Conservation (phyloP, 2,329 filamentous ascomycete species). For the Apiospora malaysiana region DNA sequence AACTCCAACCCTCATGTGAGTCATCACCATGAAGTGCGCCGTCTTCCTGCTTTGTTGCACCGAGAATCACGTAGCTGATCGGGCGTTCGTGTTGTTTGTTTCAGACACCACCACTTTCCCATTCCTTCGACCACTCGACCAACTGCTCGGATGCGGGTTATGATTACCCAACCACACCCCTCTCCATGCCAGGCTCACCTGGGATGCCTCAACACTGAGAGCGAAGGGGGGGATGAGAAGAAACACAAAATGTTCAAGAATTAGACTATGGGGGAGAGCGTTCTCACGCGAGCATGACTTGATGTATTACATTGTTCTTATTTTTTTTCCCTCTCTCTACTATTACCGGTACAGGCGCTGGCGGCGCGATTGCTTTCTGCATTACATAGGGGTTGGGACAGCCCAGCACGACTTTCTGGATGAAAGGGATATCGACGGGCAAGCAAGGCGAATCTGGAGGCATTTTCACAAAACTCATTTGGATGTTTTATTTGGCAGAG, state of each 20-base stretch:
- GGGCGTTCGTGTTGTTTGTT: constrained; percentile 36
- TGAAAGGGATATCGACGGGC: constrained; percentile 10
- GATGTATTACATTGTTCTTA: not conserved
- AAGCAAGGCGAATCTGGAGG: constrained; percentile 19
- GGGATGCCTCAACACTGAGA: constrained; percentile 44
- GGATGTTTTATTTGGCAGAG: not conserved
- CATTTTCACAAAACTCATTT: constrained; percentile 20
- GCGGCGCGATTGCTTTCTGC: constrained; percentile 15
- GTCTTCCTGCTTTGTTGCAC: constrained; percentile 41
- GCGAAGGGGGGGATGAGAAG: not conserved
- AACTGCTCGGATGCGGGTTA: constrained; percentile 66
- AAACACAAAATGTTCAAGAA: not conserved
- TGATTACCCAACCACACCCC: constrained; percentile 72
- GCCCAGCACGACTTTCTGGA: constrained; percentile 10
- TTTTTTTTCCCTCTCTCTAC: not conserved
- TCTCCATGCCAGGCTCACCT: constrained; percentile 76
- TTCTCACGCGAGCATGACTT: constrained; percentile 20
- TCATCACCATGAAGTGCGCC: constrained; percentile 49
- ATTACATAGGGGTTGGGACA: constrained; percentile 3
- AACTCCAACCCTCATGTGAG: constrained; percentile 78
- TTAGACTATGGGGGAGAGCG: constrained; percentile 7
- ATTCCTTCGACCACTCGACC: constrained; percentile 72
- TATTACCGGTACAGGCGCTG: constrained; percentile 15
- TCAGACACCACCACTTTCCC: constrained; percentile 79
- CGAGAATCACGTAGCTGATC: constrained; percentile 56